Evolutionary conservation across 768 basidiomycete genomes (phyloP).

Genomic region (Coprinellus micaceus): DNA sequence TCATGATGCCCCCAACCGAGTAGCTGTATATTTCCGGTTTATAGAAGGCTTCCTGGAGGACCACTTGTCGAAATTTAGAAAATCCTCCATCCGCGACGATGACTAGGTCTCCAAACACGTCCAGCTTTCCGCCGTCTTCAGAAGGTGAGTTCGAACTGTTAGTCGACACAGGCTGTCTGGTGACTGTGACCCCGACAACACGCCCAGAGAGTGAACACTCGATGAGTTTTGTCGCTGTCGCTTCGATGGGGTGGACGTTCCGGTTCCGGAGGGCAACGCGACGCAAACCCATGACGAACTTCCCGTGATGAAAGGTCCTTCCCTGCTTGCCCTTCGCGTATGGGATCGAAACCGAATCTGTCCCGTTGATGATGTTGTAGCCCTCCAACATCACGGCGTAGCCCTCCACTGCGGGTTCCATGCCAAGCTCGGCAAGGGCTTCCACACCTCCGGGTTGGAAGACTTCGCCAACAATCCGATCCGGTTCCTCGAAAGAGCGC

Average conservation of each 20-base stretch:
- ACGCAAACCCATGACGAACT: constrained; percentile 78
- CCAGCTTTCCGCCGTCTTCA: constrained; percentile 34
- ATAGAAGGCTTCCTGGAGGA: constrained; percentile 49
- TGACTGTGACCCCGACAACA: constrained; percentile 66
- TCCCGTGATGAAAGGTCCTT: constrained; percentile 89
- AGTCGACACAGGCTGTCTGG: constrained; percentile 33
- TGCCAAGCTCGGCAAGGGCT: constrained; percentile 71
- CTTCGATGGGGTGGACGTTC: constrained; percentile 80
- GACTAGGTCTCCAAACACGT: constrained; percentile 69
- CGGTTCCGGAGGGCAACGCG: constrained; percentile 53
- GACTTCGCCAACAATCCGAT: constrained; percentile 96
- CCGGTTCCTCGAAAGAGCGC: constrained; percentile 86
- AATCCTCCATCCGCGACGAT: constrained; percentile 93
- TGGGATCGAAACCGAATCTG: constrained; percentile 77
- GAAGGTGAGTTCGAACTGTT: background rate
- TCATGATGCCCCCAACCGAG: constrained; percentile 82
- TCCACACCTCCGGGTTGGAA: constrained; percentile 89
- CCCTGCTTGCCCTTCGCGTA: constrained; percentile 76
- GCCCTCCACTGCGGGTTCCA: constrained; percentile 72
- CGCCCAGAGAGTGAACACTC: constrained; percentile 45
- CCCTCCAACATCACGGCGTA: constrained; percentile 80
- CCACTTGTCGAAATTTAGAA: constrained; percentile 78
- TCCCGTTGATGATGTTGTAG: constrained; percentile 73
- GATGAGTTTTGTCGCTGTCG: constrained; percentile 73
- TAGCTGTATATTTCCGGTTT: constrained; percentile 64